A percentile compares a stretch with the other conserved stretches of the same genome.
phyloP scores from a whole-genome alignment of 2,329 filamentous ascomycete genomes.

The Leptosphaerulina australis region DNA sequence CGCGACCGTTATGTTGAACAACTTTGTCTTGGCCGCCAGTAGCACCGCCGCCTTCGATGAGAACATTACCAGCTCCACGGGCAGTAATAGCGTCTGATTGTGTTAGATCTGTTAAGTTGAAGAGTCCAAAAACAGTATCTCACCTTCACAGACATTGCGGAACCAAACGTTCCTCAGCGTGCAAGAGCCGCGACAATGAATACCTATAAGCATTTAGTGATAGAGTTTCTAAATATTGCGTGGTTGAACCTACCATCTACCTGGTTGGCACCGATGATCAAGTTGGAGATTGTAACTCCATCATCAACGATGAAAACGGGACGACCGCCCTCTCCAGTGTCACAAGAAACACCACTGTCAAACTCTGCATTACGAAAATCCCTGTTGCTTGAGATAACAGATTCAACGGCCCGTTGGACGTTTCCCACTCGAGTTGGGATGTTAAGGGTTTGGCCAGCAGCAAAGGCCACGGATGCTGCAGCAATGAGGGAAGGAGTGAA shows the following conservation, averaged over 20 bases:
- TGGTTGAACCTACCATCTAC: conserved; percentile 48
- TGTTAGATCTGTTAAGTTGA: not conserved
- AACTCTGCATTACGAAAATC: conserved; percentile 2
- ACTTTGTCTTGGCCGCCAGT: conserved; percentile 36
- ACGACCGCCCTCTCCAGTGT: not conserved
- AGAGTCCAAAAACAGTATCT: not conserved
- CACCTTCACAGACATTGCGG: conserved; percentile 28
- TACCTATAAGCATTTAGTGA: not conserved
- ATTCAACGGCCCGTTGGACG: not conserved
- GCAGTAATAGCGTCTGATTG: conserved; percentile 25
- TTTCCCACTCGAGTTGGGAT: not conserved
- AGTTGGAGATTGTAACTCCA: conserved; percentile 55
- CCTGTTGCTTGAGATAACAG: not conserved
- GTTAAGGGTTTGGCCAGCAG: conserved; percentile 4
- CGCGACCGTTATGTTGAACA: conserved; percentile 41
- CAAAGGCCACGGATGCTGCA: not conserved
- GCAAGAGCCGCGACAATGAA: conserved; percentile 56
- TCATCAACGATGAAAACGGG: conserved; percentile 56
- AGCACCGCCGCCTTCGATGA: conserved; percentile 46
- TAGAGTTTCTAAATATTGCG: not conserved
- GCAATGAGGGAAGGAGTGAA: not conserved
- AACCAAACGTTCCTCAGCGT: conserved; percentile 39
- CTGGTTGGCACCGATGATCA: conserved; percentile 56
- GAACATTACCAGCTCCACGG: conserved; percentile 25
- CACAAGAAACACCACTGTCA: conserved; percentile 2